These are phyloP conservation scores for Yamadazyma endophytica DNA, from an alignment of 805 yeast genomes.

Conservation along the genomic window DNA sequence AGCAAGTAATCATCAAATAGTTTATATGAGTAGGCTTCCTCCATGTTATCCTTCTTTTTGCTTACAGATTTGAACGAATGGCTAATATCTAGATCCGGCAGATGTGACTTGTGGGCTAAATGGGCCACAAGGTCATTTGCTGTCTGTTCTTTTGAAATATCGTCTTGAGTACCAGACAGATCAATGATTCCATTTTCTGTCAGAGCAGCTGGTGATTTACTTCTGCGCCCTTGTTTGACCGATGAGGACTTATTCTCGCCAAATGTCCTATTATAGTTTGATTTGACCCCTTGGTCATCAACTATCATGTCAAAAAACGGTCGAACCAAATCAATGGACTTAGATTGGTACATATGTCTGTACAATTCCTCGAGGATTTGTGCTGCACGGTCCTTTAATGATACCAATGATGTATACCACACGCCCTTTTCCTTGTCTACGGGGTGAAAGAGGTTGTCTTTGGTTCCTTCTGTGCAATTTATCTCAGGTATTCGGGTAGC, in stretches of 20 bases:
- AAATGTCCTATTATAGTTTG: not conserved
- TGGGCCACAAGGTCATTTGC: no score
- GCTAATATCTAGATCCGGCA: no score
- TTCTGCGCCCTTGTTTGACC: not conserved
- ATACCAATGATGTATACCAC: slow-evolving; percentile 3
- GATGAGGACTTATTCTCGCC: not conserved
- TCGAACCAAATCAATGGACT: not conserved
- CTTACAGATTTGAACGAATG: no score
- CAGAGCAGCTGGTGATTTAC: not conserved
- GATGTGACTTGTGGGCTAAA: no score
- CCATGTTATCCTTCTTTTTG: not conserved
- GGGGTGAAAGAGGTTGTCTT: no score
- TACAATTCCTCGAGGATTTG: not conserved
- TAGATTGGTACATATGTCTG: not conserved
- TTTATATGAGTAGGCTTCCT: not conserved
- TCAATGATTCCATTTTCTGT: not conserved
- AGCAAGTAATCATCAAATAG: slow-evolving; percentile 31
- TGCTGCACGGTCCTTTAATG: slow-evolving; percentile 4
- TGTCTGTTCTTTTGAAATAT: no score
- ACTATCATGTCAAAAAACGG: slow-evolving; percentile 1
- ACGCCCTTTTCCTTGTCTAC: slow-evolving; percentile 3
- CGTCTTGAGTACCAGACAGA: no score
- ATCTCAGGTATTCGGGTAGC: slow-evolving; percentile 22
- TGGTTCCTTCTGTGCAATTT: slow-evolving; percentile 20
- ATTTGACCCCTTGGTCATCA: not conserved